phyloP scores from a whole-genome alignment of 768 basidiomycete species.

The Boletus sp. region DNA sequence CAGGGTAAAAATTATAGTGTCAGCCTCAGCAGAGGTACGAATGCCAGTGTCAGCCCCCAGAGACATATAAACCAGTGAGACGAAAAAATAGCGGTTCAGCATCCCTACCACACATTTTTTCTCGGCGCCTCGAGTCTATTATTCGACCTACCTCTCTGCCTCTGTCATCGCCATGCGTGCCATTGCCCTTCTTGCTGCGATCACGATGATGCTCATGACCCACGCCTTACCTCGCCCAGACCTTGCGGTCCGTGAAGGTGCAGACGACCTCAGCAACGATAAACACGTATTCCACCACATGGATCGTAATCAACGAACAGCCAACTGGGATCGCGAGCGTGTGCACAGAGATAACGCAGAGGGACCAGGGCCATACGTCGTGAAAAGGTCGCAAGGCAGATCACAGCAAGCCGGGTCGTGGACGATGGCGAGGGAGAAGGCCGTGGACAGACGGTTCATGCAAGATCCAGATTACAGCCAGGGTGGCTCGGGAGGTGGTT shows the following conservation, averaged over 20 bases:
- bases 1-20: not conserved
- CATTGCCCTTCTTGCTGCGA: conserved; percentile 24
- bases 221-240: conserved; percentile 24
- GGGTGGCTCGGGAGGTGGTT: conserved; percentile 2
- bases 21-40: conserved; percentile 15
- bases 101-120: conserved; percentile 1
- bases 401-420: not conserved
- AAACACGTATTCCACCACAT: conserved; percentile 29
- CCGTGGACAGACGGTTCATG: conserved; percentile 18
- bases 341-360: not conserved
- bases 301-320: conserved; percentile 30
- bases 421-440: not conserved
- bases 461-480: conserved; percentile 30
- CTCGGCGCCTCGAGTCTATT: not conserved
- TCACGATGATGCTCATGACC: conserved; percentile 17
- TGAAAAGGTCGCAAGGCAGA: not conserved
- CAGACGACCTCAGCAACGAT: conserved; percentile 19
- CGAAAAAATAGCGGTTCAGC: not conserved
- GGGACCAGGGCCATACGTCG: not conserved
- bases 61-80: conserved; percentile 16
- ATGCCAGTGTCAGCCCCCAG: conserved; percentile 26
- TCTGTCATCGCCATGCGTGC: conserved; percentile 28
- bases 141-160: conserved; percentile 12
- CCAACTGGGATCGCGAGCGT: conserved; percentile 13
- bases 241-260: conserved; percentile 19